These are phyloP conservation scores for Austroboletus eburneus DNA, from an alignment of 768 basidiomycete species.

Conservation along the genomic window DNA sequence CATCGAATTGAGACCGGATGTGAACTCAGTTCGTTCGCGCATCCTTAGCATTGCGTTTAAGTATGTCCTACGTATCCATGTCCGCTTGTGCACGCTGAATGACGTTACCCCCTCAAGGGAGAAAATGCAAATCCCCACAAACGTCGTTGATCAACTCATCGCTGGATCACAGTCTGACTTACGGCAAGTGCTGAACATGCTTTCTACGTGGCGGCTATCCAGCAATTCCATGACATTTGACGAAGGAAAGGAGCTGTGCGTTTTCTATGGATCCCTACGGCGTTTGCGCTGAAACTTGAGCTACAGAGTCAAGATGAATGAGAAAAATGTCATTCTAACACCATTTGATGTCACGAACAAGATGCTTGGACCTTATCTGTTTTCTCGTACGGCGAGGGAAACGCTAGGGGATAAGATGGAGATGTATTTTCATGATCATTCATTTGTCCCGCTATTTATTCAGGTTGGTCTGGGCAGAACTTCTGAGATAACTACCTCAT, in stretches of 20 bases:
- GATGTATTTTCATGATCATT: conserved; percentile 93
- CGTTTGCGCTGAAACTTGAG: conserved; percentile 1
- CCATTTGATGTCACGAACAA: conserved; percentile 92
- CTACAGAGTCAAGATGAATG: conserved; percentile 77
- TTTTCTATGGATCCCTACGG: conserved; percentile 5
- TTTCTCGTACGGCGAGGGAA: conserved; percentile 75
- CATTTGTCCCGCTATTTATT: conserved; percentile 91
- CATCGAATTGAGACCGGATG: conserved; percentile 59
- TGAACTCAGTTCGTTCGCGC: conserved; percentile 72
- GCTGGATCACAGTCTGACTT: conserved; percentile 91
- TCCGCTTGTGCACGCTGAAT: neutral
- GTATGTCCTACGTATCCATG: conserved; percentile 43
- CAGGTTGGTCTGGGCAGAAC: conserved; percentile 49
- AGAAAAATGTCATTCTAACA: conserved; percentile 86
- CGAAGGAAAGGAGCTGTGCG: conserved; percentile 86
- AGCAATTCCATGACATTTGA: conserved; percentile 82
- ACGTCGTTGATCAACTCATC: conserved; percentile 91
- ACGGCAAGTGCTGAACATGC: conserved; percentile 95
- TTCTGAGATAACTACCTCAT: neutral
- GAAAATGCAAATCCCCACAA: conserved; percentile 86
- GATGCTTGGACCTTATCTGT: conserved; percentile 87
- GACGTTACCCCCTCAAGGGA: conserved; percentile 49
- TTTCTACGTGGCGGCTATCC: conserved; percentile 95
- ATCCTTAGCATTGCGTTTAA: conserved; percentile 87
- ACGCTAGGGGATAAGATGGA: conserved; percentile 92